Evolutionary conservation across 129 eudicot species (phyloP).

Genomic region (Sambucus nigra): DNA sequence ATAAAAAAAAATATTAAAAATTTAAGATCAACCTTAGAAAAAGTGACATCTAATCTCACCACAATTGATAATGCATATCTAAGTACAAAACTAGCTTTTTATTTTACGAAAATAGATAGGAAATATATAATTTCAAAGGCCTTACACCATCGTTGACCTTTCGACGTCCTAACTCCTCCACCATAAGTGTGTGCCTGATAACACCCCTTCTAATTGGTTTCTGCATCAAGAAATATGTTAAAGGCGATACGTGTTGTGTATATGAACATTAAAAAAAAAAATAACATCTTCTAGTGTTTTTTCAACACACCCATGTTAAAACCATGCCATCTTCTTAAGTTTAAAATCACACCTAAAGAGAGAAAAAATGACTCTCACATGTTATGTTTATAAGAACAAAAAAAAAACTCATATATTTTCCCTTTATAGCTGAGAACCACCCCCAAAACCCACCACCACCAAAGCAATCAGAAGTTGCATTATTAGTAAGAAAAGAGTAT

Average conservation of each 20-base stretch:
- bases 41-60: too few relatives aligned
- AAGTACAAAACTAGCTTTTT: neutral
- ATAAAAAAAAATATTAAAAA: too few relatives aligned
- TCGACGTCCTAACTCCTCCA: constrained; percentile 74
- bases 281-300: too few relatives aligned
- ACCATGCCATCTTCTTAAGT: neutral
- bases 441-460: too few relatives aligned
- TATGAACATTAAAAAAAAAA: too few relatives aligned
- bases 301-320: neutral
- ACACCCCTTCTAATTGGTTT: constrained; percentile 87
- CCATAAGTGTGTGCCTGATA: constrained; percentile 70
- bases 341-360: neutral
- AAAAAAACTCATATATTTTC: too few relatives aligned
- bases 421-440: too few relatives aligned
- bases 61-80: too few relatives aligned
- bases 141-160: constrained; percentile 71
- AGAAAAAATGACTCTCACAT: neutral
- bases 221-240: constrained; percentile 34
- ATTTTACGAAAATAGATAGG: neutral
- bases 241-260: neutral
- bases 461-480: too few relatives aligned
- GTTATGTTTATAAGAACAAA: too few relatives aligned
- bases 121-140: constrained; percentile 5
- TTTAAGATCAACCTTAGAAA: too few relatives aligned
- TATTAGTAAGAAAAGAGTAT: too few relatives aligned